These are phyloP conservation scores for Cymodocea nodosa DNA, from an alignment of 116 monocot species.

Conservation along the genomic window DNA sequence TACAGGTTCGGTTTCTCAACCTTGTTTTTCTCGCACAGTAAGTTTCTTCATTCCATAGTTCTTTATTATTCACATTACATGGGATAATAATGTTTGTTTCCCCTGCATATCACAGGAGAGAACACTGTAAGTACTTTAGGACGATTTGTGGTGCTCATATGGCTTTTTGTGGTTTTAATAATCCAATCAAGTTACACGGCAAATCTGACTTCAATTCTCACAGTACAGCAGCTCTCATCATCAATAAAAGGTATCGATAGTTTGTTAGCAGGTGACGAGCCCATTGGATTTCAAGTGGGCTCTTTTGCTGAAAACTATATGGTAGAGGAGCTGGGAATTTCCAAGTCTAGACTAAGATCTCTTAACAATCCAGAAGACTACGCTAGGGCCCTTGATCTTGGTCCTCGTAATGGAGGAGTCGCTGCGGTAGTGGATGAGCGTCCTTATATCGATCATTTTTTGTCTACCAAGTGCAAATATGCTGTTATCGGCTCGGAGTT, in stretches of 20 bases:
- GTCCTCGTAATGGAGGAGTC: conserved; percentile 47
- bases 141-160: conserved; percentile 30
- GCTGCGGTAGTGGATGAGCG: conserved; percentile 52
- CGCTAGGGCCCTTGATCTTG: conserved; percentile 25
- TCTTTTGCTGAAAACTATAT: conserved; percentile 50
- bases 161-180: conserved; percentile 51
- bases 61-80: not conserved
- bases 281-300: conserved; percentile 50
- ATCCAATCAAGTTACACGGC: conserved; percentile 62
- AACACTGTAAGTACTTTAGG: conserved; percentile 41
- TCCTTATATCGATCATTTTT: conserved; percentile 40
- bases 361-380: conserved; percentile 35
- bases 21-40: conserved; percentile 55
- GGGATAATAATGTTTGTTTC: not conserved
- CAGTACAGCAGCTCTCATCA: conserved; percentile 49
- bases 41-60: conserved; percentile 8
- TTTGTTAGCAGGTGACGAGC: conserved; percentile 23
- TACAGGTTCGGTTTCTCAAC: conserved; percentile 71
- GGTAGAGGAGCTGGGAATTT: conserved; percentile 31
- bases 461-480: conserved; percentile 28
- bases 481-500: conserved; percentile 38
- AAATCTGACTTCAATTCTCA: conserved; percentile 52
- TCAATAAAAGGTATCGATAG: conserved; percentile 34
- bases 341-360: conserved; percentile 27
- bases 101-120: conserved; percentile 28